Percentiles rank a stretch among this genome's conserved stretches.
phyloP scores from a whole-genome alignment of 768 basidiomycete genomes.

The Boletus subcaerulescens region DNA sequence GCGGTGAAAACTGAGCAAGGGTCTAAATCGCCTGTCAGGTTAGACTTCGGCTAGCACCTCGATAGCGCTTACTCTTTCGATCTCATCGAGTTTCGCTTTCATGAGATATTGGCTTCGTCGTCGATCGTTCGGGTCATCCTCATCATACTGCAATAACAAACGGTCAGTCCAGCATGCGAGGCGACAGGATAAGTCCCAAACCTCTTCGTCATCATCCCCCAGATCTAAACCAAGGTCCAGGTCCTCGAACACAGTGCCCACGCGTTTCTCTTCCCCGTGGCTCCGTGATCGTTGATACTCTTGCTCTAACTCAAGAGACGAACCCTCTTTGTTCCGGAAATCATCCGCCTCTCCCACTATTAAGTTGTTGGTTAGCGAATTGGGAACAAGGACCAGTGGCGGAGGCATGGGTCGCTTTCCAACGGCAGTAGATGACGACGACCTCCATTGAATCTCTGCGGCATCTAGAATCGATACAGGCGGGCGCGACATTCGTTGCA shows the following conservation, averaged over 20 bases:
- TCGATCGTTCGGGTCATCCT: conserved; percentile 69
- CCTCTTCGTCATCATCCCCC: conserved; percentile 42
- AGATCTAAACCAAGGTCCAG: conserved; percentile 43
- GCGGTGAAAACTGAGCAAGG: conserved; percentile 66
- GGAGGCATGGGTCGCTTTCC: conserved; percentile 51
- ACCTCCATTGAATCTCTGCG: conserved; percentile 34
- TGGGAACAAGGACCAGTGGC: conserved; percentile 51
- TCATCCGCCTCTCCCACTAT: conserved; percentile 23
- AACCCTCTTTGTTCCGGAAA: conserved; percentile 16
- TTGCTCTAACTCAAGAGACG: conserved; percentile 27
- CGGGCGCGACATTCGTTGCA: conserved; percentile 40
- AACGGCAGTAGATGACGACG: conserved; percentile 32
- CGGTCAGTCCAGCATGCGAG: conserved; percentile 13
- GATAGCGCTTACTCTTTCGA: conserved; percentile 56
- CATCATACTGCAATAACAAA: conserved; percentile 49
- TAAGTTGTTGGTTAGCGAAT: conserved; percentile 30
- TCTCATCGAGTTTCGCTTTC: conserved; percentile 74
- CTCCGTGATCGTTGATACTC: conserved; percentile 32
- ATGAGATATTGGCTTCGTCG: conserved; percentile 73
- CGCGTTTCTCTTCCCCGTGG: conserved; percentile 43
- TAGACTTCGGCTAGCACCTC: not conserved
- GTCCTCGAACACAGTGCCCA: conserved; percentile 45
- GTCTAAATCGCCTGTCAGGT: conserved; percentile 38
- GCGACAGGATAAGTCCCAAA: conserved; percentile 24
- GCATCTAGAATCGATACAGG: conserved; percentile 42